A percentile compares a stretch with the other conserved stretches of the same genome.
Conservation (phyloP, 2,329 filamentous ascomycete genomes). For the Mycosphaerella arachidis region DNA sequence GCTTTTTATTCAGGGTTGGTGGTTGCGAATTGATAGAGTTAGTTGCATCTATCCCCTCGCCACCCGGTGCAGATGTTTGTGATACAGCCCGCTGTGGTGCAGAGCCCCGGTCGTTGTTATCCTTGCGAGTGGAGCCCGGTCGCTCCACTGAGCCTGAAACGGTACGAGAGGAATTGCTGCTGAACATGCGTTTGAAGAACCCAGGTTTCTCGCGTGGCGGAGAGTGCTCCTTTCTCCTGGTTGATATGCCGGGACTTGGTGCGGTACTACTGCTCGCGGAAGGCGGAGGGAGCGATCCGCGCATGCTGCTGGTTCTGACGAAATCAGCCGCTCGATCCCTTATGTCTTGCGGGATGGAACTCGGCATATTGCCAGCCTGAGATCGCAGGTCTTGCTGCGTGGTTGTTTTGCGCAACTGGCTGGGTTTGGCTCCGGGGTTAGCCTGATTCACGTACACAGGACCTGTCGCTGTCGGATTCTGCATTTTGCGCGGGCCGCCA, state of each 20-base stretch:
- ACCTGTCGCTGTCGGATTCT: conserved; percentile 37
- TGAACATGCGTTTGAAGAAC: conserved; percentile 92
- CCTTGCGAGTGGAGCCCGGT: conserved; percentile 9
- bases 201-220: conserved; percentile 58
- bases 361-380: conserved; percentile 16
- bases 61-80: conserved; percentile 13
- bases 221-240: conserved; percentile 25
- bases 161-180: conserved; percentile 34
- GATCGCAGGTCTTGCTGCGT: conserved; percentile 31
- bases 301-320: conserved; percentile 43
- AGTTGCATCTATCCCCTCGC: not conserved
- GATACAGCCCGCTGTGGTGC: conserved; percentile 17
- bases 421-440: conserved; percentile 18
- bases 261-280: conserved; percentile 48
- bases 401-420: conserved; percentile 29
- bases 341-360: conserved; percentile 37
- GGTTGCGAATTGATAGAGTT: conserved; percentile 10
- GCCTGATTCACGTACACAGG: conserved; percentile 32
- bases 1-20: conserved; percentile 72
- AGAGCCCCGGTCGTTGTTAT: conserved; percentile 13
- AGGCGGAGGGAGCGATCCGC: conserved; percentile 38
- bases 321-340: conserved; percentile 47
- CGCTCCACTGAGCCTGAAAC: conserved; percentile 21
- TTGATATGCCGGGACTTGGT: conserved; percentile 44
- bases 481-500: conserved; percentile 63